phyloP scores from a whole-genome alignment of 2,329 filamentous ascomycete species.

The Hypoxylon rubiginosum region DNA sequence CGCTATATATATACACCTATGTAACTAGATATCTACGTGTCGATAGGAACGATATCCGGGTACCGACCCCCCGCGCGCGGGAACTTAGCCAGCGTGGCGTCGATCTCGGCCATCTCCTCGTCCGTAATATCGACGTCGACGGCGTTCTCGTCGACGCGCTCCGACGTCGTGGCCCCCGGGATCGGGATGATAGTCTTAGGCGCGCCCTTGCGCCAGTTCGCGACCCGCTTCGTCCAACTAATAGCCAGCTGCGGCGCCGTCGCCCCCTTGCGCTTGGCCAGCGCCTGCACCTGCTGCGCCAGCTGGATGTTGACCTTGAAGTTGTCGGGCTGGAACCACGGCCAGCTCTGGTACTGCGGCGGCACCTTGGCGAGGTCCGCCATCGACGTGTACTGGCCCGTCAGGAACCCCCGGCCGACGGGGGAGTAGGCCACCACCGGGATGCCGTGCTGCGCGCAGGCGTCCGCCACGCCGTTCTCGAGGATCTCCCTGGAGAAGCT shows the following conservation, averaged over 20 bases:
- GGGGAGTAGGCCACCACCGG: conserved; percentile 81
- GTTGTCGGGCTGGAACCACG: conserved; percentile 73
- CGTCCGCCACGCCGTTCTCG: conserved; percentile 52
- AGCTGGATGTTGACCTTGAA: conserved; percentile 76
- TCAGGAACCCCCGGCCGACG: conserved; percentile 71
- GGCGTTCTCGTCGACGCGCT: conserved; percentile 72
- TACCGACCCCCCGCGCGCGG: conserved; percentile 65
- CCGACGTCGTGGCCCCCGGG: conserved; percentile 71
- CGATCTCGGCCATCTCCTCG: conserved; percentile 65
- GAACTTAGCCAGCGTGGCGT: conserved; percentile 63
- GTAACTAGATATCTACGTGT: conserved; percentile 53
- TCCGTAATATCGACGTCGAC: conserved; percentile 63
- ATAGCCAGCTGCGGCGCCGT: conserved; percentile 76
- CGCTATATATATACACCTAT: background rate
- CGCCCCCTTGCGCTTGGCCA: conserved; percentile 72
- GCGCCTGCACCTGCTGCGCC: conserved; percentile 66
- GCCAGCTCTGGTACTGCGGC: conserved; percentile 59
- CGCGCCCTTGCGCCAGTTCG: conserved; percentile 63
- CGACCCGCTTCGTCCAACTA: conserved; percentile 69
- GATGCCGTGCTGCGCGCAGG: conserved; percentile 74
- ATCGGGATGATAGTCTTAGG: conserved; percentile 70
- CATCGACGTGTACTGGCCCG: conserved; percentile 62
- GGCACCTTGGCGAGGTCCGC: conserved; percentile 64
- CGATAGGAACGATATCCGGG: conserved; percentile 51
- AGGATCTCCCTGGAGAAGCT: conserved; percentile 48